Conservation (phyloP, 23 red algal species). For the Chondrus crispus region DNA sequence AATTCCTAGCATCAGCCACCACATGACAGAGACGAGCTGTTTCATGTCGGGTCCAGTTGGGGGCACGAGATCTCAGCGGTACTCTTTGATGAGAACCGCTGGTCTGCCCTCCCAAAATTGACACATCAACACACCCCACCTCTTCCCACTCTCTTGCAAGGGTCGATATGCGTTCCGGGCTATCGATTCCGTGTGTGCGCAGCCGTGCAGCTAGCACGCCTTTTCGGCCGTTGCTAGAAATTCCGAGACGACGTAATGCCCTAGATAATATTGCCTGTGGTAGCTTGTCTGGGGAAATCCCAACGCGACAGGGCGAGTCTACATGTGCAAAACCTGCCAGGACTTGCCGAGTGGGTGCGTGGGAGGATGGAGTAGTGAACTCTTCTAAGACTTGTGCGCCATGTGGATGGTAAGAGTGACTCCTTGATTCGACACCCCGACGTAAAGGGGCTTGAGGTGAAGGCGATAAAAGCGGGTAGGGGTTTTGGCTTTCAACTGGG, state of each 20-base stretch:
- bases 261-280: neutral
- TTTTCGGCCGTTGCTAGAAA: neutral
- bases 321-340: no score
- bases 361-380: no score
- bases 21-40: neutral
- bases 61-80: neutral
- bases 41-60: conserved; percentile 3
- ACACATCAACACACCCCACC: neutral
- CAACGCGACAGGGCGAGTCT: neutral
- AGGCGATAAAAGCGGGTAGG: no score
- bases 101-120: neutral
- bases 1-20: neutral
- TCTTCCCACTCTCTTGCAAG: neutral
- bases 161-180: neutral
- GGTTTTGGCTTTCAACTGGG: no score
- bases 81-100: neutral
- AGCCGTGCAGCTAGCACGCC: neutral
- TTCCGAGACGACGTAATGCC: neutral
- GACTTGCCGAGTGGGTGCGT: no score
- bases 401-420: no score
- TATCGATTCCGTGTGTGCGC: neutral
- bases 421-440: no score
- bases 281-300: neutral
- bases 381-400: no score
- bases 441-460: no score